These are phyloP conservation scores for Fusarium camptoceras DNA, from an alignment of 2,329 filamentous ascomycete species.

Conservation along the genomic window DNA sequence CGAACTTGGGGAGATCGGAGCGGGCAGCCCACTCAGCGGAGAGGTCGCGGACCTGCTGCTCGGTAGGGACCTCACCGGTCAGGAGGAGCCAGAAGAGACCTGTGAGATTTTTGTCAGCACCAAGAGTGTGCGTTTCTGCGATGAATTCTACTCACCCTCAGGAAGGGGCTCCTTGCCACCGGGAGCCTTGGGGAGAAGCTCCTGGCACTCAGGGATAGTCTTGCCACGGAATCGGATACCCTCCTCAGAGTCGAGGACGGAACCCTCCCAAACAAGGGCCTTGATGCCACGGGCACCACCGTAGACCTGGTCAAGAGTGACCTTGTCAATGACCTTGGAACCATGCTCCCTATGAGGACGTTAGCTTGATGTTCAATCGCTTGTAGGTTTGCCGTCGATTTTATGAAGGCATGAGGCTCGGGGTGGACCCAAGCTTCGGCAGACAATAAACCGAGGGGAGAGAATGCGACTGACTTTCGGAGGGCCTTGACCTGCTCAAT, in stretches of 20 bases:
- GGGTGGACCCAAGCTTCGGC: slow-evolving; percentile 26
- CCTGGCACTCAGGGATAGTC: slow-evolving; percentile 99
- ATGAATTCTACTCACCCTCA: slow-evolving; percentile 71
- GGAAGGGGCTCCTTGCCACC: slow-evolving; percentile 97
- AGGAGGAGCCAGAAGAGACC: slow-evolving; percentile 99
- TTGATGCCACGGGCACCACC: slow-evolving; percentile 99
- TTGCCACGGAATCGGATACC: slow-evolving; percentile 99
- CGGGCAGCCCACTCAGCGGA: slow-evolving; percentile 99
- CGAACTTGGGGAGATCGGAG: slow-evolving; percentile 95
- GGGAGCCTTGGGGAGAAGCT: slow-evolving; percentile 95
- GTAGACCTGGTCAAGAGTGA: slow-evolving; percentile 99
- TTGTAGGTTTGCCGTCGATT: slow-evolving; percentile 9
- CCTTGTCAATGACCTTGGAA: slow-evolving; percentile 94
- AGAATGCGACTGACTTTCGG: slow-evolving; percentile 77
- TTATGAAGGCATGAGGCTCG: slow-evolving; percentile 20
- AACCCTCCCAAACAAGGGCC: slow-evolving; percentile 98
- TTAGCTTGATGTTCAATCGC: slow-evolving; percentile 33
- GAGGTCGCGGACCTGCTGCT: slow-evolving; percentile 98
- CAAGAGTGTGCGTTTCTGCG: not conserved
- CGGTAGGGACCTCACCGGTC: slow-evolving; percentile 95
- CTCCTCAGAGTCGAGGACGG: slow-evolving; percentile 97
- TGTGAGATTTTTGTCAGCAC: slow-evolving; percentile 49
- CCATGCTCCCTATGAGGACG: slow-evolving; percentile 79
- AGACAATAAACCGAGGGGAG: slow-evolving; percentile 26
- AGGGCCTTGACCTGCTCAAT: slow-evolving; percentile 99